Percentiles rank a stretch among this genome's conserved stretches.
Evolutionary conservation across 495 filamentous ascomycete genomes (phyloP).

Genomic region (Aspergillus saccharolyticus): DNA sequence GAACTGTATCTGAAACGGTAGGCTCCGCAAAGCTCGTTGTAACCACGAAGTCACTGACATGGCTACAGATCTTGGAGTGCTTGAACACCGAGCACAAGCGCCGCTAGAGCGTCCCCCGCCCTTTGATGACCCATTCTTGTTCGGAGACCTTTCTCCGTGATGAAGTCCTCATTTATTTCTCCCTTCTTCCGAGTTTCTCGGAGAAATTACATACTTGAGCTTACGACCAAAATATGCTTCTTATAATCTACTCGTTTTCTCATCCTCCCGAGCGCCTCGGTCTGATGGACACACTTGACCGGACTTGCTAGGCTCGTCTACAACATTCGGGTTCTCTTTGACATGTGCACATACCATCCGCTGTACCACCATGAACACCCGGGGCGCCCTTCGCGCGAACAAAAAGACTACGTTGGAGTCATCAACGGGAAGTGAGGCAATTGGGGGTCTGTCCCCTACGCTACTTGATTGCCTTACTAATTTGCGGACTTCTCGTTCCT

Average conservation of each 20-base stretch:
- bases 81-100: conserved; percentile 39
- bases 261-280: background rate
- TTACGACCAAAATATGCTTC: conserved; percentile 10
- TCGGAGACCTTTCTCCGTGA: conserved; percentile 13
- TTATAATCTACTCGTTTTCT: conserved; percentile 16
- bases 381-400: background rate
- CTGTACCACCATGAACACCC: background rate
- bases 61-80: conserved; percentile 38
- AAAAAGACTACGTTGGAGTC: background rate
- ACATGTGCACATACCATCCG: background rate
- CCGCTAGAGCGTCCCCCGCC: conserved; percentile 21
- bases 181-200: conserved; percentile 3
- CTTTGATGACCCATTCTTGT: conserved; percentile 23
- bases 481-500: background rate
- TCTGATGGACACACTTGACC: background rate
- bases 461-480: background rate
- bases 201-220: conserved; percentile 6
- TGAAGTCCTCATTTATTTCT: conserved; percentile 1
- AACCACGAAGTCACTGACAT: background rate
- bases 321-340: conserved; percentile 1
- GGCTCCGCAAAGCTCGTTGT: conserved; percentile 15
- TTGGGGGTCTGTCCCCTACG: background rate
- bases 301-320: conserved; percentile 3
- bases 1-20: conserved; percentile 59
- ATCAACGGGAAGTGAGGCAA: background rate